A percentile compares a stretch with the other conserved stretches of the same genome.
These are phyloP conservation scores for Avicennia marina DNA, from an alignment of 257 asterid species.

Conservation along the genomic window DNA sequence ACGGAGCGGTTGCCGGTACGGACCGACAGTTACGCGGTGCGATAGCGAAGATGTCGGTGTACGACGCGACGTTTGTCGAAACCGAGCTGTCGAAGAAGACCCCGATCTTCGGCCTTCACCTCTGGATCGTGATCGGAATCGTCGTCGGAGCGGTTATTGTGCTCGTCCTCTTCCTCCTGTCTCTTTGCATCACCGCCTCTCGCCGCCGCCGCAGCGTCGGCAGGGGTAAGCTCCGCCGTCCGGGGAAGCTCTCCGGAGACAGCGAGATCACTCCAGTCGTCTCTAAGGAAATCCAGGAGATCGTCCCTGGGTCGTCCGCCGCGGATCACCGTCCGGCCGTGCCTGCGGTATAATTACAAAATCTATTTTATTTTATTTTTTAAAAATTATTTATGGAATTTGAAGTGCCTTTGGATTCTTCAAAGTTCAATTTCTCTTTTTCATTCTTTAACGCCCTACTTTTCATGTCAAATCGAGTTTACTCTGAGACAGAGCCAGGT, in stretches of 20 bases:
- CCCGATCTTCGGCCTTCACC: conserved; percentile 77
- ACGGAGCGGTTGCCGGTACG: no score
- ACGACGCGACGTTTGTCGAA: conserved; percentile 62
- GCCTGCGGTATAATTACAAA: conserved; percentile 44
- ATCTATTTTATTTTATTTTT: conserved; percentile 7
- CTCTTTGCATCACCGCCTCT: conserved; percentile 78
- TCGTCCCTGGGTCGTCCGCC: conserved; percentile 50
- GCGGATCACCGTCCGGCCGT: conserved; percentile 62
- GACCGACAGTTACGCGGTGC: no score
- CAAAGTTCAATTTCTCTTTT: neutral
- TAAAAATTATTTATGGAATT: neutral
- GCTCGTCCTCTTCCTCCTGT: conserved; percentile 61
- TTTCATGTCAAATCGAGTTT: neutral
- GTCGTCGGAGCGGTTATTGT: conserved; percentile 81
- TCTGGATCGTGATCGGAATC: conserved; percentile 91
- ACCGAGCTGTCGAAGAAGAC: conserved; percentile 73
- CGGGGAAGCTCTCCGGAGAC: conserved; percentile 27
- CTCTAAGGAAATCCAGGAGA: conserved; percentile 88
- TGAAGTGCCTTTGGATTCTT: neutral
- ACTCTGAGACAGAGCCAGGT: conserved; percentile 5
- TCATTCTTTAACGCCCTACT: no score
- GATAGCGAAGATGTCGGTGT: conserved; percentile 80
- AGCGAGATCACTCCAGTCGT: conserved; percentile 58
- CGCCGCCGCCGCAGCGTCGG: conserved; percentile 53
- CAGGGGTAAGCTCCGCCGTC: conserved; percentile 22